These are phyloP conservation scores for Eutrema salsugineum DNA, from an alignment of 441 rosid species.

Conservation along the genomic window DNA sequence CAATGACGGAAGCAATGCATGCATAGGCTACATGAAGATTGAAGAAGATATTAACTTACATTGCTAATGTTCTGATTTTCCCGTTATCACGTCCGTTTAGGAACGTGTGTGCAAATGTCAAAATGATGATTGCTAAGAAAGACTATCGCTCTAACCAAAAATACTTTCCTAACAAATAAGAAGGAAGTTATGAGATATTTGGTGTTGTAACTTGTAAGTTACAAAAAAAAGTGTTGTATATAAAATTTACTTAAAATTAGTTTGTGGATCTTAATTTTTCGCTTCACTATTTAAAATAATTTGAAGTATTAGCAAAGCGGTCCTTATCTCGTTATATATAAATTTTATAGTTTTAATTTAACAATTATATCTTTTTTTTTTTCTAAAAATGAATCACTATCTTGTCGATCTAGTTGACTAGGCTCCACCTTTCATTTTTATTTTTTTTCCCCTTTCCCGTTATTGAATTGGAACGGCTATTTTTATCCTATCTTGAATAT, in stretches of 20 bases:
- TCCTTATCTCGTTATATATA: not conserved
- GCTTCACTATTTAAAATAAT: not conserved
- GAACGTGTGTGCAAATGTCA: too few species aligned
- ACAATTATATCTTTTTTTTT: too few species aligned
- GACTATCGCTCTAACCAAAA: too few species aligned
- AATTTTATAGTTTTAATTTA: too few species aligned
- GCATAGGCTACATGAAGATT: too few species aligned
- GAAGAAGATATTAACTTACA: not conserved
- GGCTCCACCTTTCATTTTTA: not conserved
- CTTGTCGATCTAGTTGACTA: conserved; percentile 3
- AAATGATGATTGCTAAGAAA: too few species aligned
- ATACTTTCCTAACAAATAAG: too few species aligned
- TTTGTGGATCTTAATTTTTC: not conserved
- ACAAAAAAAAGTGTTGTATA: too few species aligned
- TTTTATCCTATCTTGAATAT: conserved; percentile 6
- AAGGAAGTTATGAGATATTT: too few species aligned
- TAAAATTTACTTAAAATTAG: not conserved
- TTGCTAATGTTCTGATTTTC: not conserved
- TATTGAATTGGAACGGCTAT: not conserved
- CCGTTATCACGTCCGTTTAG: too few species aligned
- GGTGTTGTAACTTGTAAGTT: too few species aligned
- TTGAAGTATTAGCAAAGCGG: not conserved
- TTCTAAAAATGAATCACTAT: not conserved
- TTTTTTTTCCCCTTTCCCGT: not conserved
- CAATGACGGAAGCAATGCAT: too few species aligned